Conservation (phyloP, 108 stramenopile genomes). For the Aureococcus anophagefferens region DNA sequence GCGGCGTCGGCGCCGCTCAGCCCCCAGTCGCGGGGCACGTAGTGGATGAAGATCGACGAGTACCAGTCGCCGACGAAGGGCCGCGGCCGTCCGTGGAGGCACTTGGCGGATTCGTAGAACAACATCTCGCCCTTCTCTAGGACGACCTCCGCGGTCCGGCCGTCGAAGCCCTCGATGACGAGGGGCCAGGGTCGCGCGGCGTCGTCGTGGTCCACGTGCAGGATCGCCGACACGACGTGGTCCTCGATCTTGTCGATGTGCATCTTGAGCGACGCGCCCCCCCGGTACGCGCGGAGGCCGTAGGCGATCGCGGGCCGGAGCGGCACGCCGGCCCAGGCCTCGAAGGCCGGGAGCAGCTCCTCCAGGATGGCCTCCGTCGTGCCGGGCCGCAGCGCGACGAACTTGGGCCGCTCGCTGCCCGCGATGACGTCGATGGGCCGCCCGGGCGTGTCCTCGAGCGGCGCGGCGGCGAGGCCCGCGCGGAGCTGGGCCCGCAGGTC, state of each 20-base stretch:
- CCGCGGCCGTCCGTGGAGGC: conserved; percentile 17
- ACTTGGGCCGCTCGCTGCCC: not conserved
- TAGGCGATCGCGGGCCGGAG: conserved; percentile 7
- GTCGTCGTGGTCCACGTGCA: conserved; percentile 11
- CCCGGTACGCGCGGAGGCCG: conserved; percentile 10
- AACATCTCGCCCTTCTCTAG: conserved; percentile 14
- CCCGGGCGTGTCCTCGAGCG: not conserved
- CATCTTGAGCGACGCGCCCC: conserved; percentile 11
- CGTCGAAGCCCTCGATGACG: conserved; percentile 16
- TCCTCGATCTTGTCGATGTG: conserved; percentile 15
- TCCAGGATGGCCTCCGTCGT: not conserved
- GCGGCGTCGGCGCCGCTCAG: not conserved
- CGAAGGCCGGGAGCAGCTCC: conserved; percentile 4
- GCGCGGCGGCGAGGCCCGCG: not conserved
- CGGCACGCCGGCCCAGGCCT: conserved; percentile 5
- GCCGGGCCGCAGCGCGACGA: not conserved
- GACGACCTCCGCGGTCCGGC: not conserved
- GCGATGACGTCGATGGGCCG: not conserved
- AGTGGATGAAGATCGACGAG: conserved; percentile 13
- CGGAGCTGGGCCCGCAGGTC: not conserved
- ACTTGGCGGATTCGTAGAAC: conserved; percentile 19
- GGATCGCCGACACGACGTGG: conserved; percentile 10
- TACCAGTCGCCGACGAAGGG: conserved; percentile 11
- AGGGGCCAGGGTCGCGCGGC: conserved; percentile 20
- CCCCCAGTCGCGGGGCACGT: not conserved